Percentiles rank a stretch among this genome's conserved stretches.
Evolutionary conservation across 352 stramenopile species (phyloP).

Genomic region (Globisporangium sylvaticum): DNA sequence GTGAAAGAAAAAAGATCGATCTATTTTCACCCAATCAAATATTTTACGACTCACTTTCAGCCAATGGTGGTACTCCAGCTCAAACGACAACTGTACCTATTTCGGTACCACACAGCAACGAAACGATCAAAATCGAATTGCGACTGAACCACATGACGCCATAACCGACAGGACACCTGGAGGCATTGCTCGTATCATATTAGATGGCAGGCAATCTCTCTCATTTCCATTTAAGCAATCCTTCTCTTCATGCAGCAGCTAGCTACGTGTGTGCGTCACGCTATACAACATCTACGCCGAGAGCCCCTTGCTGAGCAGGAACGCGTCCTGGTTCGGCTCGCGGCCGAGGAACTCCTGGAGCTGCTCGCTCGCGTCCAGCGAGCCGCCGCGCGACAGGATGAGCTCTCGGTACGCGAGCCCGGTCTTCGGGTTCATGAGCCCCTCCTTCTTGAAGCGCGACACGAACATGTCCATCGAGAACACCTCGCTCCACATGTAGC

Average conservation of each 20-base stretch:
- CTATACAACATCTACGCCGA: neutral
- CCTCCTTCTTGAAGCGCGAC: conserved; percentile 82
- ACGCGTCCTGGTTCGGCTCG: conserved; percentile 72
- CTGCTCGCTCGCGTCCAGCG: conserved; percentile 73
- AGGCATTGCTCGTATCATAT: no score
- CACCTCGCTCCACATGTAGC: conserved; percentile 90
- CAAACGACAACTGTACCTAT: neutral
- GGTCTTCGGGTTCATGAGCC: conserved; percentile 75
- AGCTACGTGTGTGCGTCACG: neutral
- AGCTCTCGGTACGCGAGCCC: conserved; percentile 83
- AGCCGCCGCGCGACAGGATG: conserved; percentile 81
- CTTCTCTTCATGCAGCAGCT: neutral
- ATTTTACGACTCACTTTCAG: neutral
- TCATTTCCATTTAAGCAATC: neutral
- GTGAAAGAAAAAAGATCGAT: conserved; percentile 10
- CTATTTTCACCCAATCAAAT: conserved; percentile 6
- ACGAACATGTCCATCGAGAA: conserved; percentile 90
- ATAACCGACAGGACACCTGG: neutral
- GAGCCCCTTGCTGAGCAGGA: conserved; percentile 79
- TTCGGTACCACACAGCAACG: neutral
- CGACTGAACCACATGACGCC: neutral
- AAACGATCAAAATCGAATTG: neutral
- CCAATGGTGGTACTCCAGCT: neutral
- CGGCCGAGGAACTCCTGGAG: conserved; percentile 80
- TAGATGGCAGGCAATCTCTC: neutral